Percentiles rank a stretch among this genome's conserved stretches.
These are phyloP conservation scores for Prillingera fragicola DNA, from an alignment of 1,284 basidiomycete species.

Conservation along the genomic window DNA sequence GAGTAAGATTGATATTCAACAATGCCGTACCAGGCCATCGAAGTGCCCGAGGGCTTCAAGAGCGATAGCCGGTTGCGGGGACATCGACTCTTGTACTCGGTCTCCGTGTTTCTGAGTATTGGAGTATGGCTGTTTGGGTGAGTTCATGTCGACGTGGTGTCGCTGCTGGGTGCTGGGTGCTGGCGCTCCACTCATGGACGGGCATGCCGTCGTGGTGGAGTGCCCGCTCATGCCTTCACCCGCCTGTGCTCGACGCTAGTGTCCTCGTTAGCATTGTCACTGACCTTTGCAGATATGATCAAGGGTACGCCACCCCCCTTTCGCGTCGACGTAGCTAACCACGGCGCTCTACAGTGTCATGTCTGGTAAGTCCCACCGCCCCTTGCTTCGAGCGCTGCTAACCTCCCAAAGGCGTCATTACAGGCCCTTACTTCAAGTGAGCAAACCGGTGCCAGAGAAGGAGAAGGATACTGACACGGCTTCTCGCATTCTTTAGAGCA, in stretches of 20 bases:
- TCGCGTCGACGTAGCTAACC: background rate
- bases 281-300: conserved; percentile 61
- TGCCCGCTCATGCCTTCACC: no score
- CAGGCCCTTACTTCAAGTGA: conserved; percentile 76
- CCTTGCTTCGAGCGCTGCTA: conserved; percentile 11
- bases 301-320: conserved; percentile 66
- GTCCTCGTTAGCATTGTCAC: background rate
- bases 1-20: no score
- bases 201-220: no score
- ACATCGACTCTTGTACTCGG: conserved; percentile 59
- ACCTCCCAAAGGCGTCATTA: conserved; percentile 68
- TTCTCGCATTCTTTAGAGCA: conserved; percentile 17
- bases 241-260: no score
- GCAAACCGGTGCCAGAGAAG: conserved; percentile 6
- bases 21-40: no score
- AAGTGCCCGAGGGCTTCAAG: no score
- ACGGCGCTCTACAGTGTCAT: conserved; percentile 27
- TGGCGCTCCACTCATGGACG: no score
- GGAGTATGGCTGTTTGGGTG: conserved; percentile 62
- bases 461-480: conserved; percentile 11
- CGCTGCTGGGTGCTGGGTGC: no score
- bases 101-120: conserved; percentile 44
- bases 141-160: no score
- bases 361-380: conserved; percentile 36
- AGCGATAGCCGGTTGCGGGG: conserved; percentile 49